These are phyloP conservation scores for Malassezia equina DNA, from an alignment of 1,284 basidiomycete species.

Conservation along the genomic window DNA sequence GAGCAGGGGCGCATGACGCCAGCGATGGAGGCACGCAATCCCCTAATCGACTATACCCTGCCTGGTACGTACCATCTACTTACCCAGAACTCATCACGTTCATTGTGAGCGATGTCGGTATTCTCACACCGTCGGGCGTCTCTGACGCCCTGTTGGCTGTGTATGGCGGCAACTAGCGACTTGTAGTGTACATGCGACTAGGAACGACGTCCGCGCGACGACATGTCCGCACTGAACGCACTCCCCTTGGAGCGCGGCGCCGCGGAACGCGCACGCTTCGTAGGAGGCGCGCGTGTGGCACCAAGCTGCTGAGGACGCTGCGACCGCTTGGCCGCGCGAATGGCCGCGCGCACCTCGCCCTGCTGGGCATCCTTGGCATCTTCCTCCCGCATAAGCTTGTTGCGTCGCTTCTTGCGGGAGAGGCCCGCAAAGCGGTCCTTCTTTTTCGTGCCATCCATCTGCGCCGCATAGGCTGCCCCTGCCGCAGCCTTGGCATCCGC, in stretches of 20 bases:
- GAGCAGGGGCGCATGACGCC: conserved; percentile 22
- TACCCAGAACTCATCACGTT: conserved; percentile 68
- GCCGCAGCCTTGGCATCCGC: conserved; percentile 56
- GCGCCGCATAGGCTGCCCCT: conserved; percentile 28
- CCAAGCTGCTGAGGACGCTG: conserved; percentile 37
- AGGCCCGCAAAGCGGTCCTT: conserved; percentile 35
- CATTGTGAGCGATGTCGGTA: conserved; percentile 82
- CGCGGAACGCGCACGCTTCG: conserved; percentile 16
- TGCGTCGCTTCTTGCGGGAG: conserved; percentile 32
- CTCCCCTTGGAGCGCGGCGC: conserved; percentile 5
- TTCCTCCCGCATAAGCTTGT: conserved; percentile 35
- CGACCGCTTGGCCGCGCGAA: conserved; percentile 38
- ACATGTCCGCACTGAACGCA: conserved; percentile 22
- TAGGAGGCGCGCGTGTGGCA: conserved; percentile 17
- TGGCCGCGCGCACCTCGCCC: conserved; percentile 22
- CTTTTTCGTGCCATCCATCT: conserved; percentile 21
- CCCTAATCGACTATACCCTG: conserved; percentile 42
- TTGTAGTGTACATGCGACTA: background rate
- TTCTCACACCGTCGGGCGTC: conserved; percentile 79
- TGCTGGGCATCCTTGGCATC: conserved; percentile 25
- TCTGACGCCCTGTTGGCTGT: conserved; percentile 81
- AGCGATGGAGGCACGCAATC: conserved; percentile 35
- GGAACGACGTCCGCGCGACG: conserved; percentile 1
- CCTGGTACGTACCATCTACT: conserved; percentile 37
- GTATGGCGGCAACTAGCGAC: conserved; percentile 52